phyloP scores from a whole-genome alignment of 441 rosid species.

The Croton laevigatus region DNA sequence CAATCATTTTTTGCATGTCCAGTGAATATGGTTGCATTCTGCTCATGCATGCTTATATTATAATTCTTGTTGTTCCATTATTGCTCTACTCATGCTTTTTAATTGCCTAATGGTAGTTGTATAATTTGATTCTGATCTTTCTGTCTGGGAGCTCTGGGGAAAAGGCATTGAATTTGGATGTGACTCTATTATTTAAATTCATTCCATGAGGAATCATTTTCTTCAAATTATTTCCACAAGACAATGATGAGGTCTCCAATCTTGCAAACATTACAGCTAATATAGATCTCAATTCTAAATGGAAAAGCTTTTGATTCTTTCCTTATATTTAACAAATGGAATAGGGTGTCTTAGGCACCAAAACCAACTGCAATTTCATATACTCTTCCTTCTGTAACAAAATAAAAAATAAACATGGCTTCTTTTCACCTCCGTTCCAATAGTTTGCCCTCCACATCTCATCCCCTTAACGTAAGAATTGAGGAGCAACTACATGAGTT shows the following conservation, averaged over 20 bases:
- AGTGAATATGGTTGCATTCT: neutral
- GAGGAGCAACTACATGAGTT: neutral
- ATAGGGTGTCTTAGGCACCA: neutral
- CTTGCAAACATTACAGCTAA: constrained; percentile 8
- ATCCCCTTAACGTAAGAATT: neutral
- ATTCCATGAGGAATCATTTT: too few species aligned
- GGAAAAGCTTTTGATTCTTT: neutral
- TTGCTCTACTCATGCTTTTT: neutral
- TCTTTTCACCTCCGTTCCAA: constrained; percentile 19
- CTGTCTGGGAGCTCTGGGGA: neutral
- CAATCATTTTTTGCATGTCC: neutral
- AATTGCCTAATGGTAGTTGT: too few species aligned
- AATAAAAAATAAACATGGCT: neutral
- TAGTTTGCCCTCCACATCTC: constrained; percentile 33
- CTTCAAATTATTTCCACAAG: too few species aligned
- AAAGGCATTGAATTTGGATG: neutral
- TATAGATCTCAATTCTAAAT: neutral
- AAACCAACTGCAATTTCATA: neutral
- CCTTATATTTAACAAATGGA: neutral
- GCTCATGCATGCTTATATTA: neutral
- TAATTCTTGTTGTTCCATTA: too few species aligned
- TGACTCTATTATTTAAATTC: neutral
- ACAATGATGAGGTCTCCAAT: neutral
- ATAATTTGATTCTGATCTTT: neutral
- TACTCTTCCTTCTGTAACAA: neutral